These are phyloP conservation scores for Castanopsis chinensis DNA, from an alignment of 306 rosid species.

Conservation along the genomic window DNA sequence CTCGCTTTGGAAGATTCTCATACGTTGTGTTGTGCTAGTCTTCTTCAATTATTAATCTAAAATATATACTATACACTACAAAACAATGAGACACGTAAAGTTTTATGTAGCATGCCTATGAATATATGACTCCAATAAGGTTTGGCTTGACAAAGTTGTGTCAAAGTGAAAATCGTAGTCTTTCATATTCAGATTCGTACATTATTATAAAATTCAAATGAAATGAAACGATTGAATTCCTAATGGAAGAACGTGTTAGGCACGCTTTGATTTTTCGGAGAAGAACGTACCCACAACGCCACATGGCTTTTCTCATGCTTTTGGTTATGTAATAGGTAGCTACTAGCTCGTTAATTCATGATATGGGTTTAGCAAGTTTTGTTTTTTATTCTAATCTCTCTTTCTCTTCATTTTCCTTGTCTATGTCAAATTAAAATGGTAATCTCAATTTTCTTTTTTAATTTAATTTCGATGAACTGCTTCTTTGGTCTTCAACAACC, in stretches of 20 bases:
- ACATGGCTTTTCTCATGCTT: background rate
- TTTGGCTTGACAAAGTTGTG: background rate
- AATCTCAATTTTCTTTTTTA: background rate
- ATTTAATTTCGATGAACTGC: background rate
- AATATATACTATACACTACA: background rate
- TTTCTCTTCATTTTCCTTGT: background rate
- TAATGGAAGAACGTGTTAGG: background rate
- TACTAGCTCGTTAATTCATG: background rate
- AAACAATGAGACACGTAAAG: background rate
- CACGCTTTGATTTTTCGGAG: background rate
- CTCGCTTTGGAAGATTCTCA: background rate
- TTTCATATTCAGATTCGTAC: background rate
- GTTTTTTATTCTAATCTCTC: background rate
- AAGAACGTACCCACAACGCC: background rate
- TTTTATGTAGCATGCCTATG: background rate
- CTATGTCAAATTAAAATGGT: background rate
- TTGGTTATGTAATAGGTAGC: background rate
- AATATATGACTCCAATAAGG: background rate
- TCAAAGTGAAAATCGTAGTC: background rate
- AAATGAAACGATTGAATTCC: background rate
- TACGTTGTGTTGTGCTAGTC: background rate
- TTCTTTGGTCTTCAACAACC: background rate
- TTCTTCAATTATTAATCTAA: background rate
- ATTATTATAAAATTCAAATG: background rate
- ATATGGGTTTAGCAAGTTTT: background rate